A percentile compares a stretch with the other conserved stretches of the same genome.
phyloP scores from a whole-genome alignment of 2,329 filamentous ascomycete species.

The Fusarium heterosporum region DNA sequence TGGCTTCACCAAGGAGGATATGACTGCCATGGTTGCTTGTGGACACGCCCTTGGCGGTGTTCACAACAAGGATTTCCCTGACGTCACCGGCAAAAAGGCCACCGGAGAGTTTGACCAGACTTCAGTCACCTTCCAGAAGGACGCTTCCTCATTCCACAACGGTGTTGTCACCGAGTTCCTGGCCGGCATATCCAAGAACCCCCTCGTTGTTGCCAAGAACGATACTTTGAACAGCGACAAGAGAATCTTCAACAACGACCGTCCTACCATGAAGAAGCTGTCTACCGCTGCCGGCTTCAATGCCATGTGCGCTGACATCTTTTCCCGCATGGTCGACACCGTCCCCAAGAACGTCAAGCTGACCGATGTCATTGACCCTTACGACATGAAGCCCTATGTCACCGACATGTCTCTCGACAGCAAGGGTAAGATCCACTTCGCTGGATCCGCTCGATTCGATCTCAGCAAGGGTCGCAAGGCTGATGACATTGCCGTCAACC shows the following conservation, averaged over 20 bases:
- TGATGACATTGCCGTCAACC: conserved; percentile 40
- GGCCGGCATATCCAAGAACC: conserved; percentile 55
- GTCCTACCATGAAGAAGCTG: conserved; percentile 58
- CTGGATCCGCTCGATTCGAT: conserved; percentile 46
- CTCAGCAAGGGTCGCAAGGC: conserved; percentile 31
- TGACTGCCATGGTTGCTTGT: conserved; percentile 54
- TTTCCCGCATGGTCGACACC: conserved; percentile 53
- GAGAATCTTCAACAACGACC: conserved; percentile 58
- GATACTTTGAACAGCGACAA: conserved; percentile 56
- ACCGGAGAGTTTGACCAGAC: conserved; percentile 42
- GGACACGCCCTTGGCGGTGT: conserved; percentile 57
- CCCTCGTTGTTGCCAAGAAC: conserved; percentile 56
- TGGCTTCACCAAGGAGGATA: conserved; percentile 50
- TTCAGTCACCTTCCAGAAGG: conserved; percentile 50
- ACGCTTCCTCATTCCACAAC: conserved; percentile 58
- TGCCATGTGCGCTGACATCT: conserved; percentile 47
- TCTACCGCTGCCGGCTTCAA: conserved; percentile 51
- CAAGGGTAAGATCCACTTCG: conserved; percentile 41
- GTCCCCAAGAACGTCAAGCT: conserved; percentile 49
- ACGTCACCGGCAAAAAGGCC: conserved; percentile 48
- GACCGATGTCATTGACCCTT: conserved; percentile 45
- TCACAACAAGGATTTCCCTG: conserved; percentile 56
- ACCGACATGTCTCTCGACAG: conserved; percentile 44
- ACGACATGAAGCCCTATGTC: conserved; percentile 52
- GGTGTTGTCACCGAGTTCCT: conserved; percentile 59